Evolutionary conservation across 78 protist species (phyloP), one percentile per base, ranked within the genome.

Genomic region (Pelomyxa schiedti): DNA sequence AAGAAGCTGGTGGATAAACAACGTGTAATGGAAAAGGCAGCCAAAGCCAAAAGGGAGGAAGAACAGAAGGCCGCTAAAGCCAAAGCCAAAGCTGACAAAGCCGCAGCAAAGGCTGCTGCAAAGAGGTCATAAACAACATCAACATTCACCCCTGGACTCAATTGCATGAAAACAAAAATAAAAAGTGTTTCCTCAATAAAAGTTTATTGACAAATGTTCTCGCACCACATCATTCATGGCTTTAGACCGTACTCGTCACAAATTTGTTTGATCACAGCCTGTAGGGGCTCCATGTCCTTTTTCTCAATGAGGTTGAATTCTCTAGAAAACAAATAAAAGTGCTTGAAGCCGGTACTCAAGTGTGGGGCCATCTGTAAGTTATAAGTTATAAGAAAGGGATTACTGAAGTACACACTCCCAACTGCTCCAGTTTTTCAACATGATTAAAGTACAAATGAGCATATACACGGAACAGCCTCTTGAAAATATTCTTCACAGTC

Each of bases 381-480:
- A 38, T 24, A 65, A 38, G 7, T 7, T 3, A 28, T 8, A 37
- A n/a, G 43, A 8, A 47, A 22, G 43, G 38, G 43, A 8, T 70
- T 40, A 53, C 4, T 4, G 43, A 30, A 70, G 41, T 8, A 42
- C 37, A 8, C 16, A 53, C 4, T 16, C 84, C 89, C 8, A 86
- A 76, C n/a, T 68, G 69, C 35, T 66, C 78, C 6, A 84, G 76
- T 63, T 80, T 75, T 38, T 81, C 82, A 76, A 89, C 81, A 82
- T 95, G 98, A 0, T 87, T 69, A 74, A 87, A 86, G 76, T 92
- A 95, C 58, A 93, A 82, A 66, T 95, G 98, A 4, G 93, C 98
- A 37, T 95, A 95, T 39, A 95, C 93, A 24, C 98, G 86, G 76
- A 95, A 93, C 58, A 95, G 85, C 43, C 96, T 36, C 75, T 86